Evolutionary conservation across 2,329 filamentous ascomycete genomes (phyloP).

Genomic region (Paramyrothecium roridum): DNA sequence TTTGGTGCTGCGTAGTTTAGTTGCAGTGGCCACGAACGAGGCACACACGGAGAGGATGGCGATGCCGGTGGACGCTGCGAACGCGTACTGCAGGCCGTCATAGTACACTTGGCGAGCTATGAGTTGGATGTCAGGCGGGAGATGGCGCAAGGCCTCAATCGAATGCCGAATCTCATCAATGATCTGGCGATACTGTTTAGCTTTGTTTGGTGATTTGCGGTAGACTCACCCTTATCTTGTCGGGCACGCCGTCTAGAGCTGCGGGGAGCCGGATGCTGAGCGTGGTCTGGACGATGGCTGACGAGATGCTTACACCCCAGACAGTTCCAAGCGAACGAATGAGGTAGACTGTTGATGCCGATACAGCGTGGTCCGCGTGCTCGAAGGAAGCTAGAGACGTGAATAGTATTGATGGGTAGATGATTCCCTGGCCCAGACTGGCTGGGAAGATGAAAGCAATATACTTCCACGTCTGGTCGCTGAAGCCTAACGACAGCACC

Average conservation of each 20-base stretch:
- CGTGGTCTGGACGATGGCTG: slow-evolving; percentile 60
- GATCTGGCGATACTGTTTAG: slow-evolving; percentile 37
- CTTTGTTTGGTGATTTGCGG: neutral
- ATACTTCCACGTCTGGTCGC: slow-evolving; percentile 52
- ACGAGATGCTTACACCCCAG: slow-evolving; percentile 62
- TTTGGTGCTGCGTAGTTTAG: slow-evolving; percentile 23
- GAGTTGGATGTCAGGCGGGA: slow-evolving; percentile 55
- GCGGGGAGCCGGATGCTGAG: slow-evolving; percentile 50
- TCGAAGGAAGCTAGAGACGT: slow-evolving; percentile 61
- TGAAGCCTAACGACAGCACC: slow-evolving; percentile 44
- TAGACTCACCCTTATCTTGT: slow-evolving; percentile 54
- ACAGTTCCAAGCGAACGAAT: slow-evolving; percentile 61
- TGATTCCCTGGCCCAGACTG: slow-evolving; percentile 58
- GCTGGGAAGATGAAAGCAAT: slow-evolving; percentile 54
- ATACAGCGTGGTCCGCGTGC: slow-evolving; percentile 60
- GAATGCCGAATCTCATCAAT: slow-evolving; percentile 62
- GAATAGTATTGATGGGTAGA: slow-evolving; percentile 57
- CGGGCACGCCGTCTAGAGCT: slow-evolving; percentile 50
- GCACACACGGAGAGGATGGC: slow-evolving; percentile 40
- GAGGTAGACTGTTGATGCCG: slow-evolving; percentile 60
- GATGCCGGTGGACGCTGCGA: slow-evolving; percentile 50
- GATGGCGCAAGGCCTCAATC: slow-evolving; percentile 48
- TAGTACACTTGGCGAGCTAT: slow-evolving; percentile 58
- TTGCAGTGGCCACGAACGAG: slow-evolving; percentile 24
- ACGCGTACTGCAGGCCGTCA: slow-evolving; percentile 53